Percentiles rank a stretch among this genome's conserved stretches.
These are phyloP conservation scores for Cladosporium oxysporum DNA, from an alignment of 2,329 filamentous ascomycete species.

Conservation along the genomic window DNA sequence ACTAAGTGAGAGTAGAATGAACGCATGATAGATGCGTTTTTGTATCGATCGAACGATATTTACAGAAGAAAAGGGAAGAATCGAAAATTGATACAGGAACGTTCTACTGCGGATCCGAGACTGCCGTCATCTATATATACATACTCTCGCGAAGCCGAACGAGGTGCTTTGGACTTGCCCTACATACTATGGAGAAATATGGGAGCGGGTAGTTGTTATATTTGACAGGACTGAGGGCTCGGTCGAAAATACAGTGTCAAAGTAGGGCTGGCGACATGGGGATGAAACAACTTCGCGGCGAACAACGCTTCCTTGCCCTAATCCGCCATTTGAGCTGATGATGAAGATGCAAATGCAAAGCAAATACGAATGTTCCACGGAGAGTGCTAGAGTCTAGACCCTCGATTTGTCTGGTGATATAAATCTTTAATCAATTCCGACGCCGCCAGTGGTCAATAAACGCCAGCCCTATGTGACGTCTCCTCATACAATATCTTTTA, in stretches of 20 bases:
- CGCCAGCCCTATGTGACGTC: background rate
- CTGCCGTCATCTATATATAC: background rate
- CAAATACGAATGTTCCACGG: background rate
- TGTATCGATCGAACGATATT: background rate
- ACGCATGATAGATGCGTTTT: constrained; percentile 20
- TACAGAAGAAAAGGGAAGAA: background rate
- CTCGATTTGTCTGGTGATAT: background rate
- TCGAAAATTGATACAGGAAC: background rate
- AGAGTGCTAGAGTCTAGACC: background rate
- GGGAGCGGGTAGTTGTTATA: background rate
- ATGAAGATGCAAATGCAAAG: background rate
- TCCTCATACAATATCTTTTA: background rate
- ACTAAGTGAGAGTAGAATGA: constrained; percentile 24
- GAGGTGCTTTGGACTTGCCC: background rate
- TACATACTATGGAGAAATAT: constrained; percentile 5
- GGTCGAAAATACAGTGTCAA: background rate
- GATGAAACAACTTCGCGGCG: background rate
- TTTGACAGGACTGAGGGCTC: constrained; percentile 5
- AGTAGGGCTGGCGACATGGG: constrained; percentile 4
- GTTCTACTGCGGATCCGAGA: background rate
- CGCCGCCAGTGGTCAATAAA: background rate
- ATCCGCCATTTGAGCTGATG: background rate
- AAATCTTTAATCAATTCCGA: background rate
- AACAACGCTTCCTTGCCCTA: background rate
- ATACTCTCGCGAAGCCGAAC: background rate